phyloP scores from a whole-genome alignment of 768 basidiomycete genomes.

The Tulasnella sp. region DNA sequence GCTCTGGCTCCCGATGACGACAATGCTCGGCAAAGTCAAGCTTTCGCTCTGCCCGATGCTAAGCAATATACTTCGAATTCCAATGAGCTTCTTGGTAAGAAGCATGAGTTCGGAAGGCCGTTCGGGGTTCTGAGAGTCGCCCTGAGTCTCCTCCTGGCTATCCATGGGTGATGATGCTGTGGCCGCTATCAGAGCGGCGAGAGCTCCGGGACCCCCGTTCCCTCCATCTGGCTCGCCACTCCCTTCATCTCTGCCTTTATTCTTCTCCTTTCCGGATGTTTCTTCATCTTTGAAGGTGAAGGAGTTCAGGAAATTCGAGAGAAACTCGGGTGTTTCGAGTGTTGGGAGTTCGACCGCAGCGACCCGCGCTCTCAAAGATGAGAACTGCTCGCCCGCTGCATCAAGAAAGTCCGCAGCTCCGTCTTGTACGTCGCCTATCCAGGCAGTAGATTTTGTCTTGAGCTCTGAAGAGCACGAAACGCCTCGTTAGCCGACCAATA shows the following conservation, averaged over 20 bases:
- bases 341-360: slow-evolving; percentile 49
- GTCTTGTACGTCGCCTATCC: slow-evolving; percentile 55
- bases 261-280: not conserved
- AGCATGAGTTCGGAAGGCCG: slow-evolving; percentile 82
- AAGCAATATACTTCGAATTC: slow-evolving; percentile 87
- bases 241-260: not conserved
- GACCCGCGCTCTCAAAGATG: slow-evolving; percentile 45
- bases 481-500: not conserved
- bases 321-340: slow-evolving; percentile 50
- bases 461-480: slow-evolving; percentile 39
- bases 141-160: slow-evolving; percentile 27
- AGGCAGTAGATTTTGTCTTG: slow-evolving; percentile 52
- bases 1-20: slow-evolving; percentile 96
- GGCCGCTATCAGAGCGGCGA: slow-evolving; percentile 67
- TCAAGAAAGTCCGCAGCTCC: slow-evolving; percentile 59
- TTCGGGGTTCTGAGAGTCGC: slow-evolving; percentile 17
- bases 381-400: slow-evolving; percentile 59
- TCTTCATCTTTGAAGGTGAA: not conserved
- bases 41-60: slow-evolving; percentile 93
- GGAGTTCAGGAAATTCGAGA: slow-evolving; percentile 46
- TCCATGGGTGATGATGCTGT: slow-evolving; percentile 69
- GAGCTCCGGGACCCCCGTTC: slow-evolving; percentile 32
- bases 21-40: slow-evolving; percentile 91
- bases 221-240: slow-evolving; percentile 9
- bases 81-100: slow-evolving; percentile 88